phyloP scores from a whole-genome alignment of 768 basidiomycete species.

The Collybia sp. region DNA sequence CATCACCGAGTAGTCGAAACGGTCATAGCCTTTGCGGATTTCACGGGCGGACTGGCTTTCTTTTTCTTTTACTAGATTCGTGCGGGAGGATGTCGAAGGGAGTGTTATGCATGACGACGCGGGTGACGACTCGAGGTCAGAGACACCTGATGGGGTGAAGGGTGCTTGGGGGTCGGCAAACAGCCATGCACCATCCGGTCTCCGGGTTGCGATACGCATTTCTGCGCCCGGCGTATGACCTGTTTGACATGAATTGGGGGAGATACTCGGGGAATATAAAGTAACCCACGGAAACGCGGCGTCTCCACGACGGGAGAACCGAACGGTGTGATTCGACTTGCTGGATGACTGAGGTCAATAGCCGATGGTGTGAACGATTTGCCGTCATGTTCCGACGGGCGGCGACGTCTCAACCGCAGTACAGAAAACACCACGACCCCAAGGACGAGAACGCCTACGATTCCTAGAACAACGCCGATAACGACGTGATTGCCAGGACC shows the following conservation, averaged over 20 bases:
- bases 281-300: slow-evolving; percentile 34
- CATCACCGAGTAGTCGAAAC: slow-evolving; percentile 11
- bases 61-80: slow-evolving; percentile 9
- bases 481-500: background rate
- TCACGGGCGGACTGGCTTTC: slow-evolving; percentile 12
- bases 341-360: slow-evolving; percentile 29
- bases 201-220: slow-evolving; percentile 54
- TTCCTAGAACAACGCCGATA: slow-evolving; percentile 6
- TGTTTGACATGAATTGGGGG: slow-evolving; percentile 11
- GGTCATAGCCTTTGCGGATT: slow-evolving; percentile 11
- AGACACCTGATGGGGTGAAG: slow-evolving; percentile 33
- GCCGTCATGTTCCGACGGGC: slow-evolving; percentile 7
- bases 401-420: slow-evolving; percentile 6
- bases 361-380: slow-evolving; percentile 3
- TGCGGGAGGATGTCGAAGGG: slow-evolving; percentile 17
- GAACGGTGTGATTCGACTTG: slow-evolving; percentile 38
- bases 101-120: slow-evolving; percentile 4
- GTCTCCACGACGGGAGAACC: slow-evolving; percentile 26
- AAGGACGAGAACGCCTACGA: slow-evolving; percentile 6
- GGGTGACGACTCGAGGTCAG: slow-evolving; percentile 23
- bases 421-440: slow-evolving; percentile 6
- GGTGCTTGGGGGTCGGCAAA: slow-evolving; percentile 39
- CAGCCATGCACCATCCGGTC: slow-evolving; percentile 52
- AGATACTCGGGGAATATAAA: background rate
- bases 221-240: slow-evolving; percentile 48